A percentile compares a stretch with the other conserved stretches of the same genome.
Evolutionary conservation across 2,329 filamentous ascomycete species (phyloP).

Genomic region (Coniochaeta prunicola): DNA sequence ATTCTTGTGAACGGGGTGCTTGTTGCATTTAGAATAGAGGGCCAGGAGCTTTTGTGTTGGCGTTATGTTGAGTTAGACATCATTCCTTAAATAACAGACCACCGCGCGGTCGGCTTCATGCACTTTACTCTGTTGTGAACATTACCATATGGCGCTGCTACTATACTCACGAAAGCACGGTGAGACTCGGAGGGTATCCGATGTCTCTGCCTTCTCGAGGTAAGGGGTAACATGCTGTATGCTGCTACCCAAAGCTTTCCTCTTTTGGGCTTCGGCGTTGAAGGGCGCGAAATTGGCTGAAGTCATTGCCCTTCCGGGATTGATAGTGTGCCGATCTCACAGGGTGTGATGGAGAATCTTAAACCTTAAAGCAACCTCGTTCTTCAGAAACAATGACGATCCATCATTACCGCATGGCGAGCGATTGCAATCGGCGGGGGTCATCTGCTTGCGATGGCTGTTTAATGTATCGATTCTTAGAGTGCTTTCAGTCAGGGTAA

Average conservation of each 20-base stretch:
- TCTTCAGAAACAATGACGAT: too few species aligned
- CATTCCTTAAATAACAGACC: neutral
- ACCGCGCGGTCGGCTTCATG: neutral
- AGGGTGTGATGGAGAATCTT: neutral
- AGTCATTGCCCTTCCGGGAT: neutral
- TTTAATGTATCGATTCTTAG: too few species aligned
- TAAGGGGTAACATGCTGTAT: too few species aligned
- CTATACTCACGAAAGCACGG: too few species aligned
- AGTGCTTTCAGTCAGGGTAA: too few species aligned
- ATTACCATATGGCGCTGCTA: neutral
- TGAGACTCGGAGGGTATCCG: too few species aligned
- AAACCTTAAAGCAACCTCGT: neutral
- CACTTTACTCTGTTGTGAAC: neutral
- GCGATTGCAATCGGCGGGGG: too few species aligned
- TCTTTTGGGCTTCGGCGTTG: conserved; percentile 48
- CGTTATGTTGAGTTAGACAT: neutral
- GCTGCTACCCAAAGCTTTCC: too few species aligned
- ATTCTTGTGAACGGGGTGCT: neutral
- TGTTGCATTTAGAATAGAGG: neutral
- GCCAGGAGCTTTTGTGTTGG: neutral
- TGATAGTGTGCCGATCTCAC: neutral
- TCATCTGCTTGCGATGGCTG: too few species aligned
- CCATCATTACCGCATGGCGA: too few species aligned
- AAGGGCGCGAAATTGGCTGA: conserved; percentile 35
- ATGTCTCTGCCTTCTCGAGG: too few species aligned